Conservation (phyloP, 2,329 filamentous ascomycete species). For the Orbilia blumenaviensis region DNA sequence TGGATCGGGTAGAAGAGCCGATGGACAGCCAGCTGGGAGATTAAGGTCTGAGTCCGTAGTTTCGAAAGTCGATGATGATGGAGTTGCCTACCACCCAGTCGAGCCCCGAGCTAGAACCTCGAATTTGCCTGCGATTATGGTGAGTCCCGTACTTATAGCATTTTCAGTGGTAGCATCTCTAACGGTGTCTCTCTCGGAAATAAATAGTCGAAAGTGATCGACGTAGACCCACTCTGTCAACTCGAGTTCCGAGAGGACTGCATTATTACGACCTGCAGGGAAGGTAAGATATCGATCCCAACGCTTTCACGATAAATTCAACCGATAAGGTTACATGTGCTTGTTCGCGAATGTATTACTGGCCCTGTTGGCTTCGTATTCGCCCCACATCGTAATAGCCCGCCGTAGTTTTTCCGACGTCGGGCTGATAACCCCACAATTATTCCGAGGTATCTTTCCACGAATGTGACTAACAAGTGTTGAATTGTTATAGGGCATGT, state of each 20-base stretch:
- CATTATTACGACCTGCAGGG: constrained; percentile 90
- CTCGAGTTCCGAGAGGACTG: constrained; percentile 91
- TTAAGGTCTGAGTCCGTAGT: constrained; percentile 49
- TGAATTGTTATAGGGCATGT: constrained; percentile 71
- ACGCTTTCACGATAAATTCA: constrained; percentile 14
- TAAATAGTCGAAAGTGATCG: constrained; percentile 77
- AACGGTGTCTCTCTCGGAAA: constrained; percentile 28
- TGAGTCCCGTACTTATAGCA: constrained; percentile 62
- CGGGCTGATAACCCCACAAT: neutral
- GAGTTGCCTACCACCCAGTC: constrained; percentile 75
- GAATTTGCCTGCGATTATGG: constrained; percentile 88
- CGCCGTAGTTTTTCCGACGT: constrained; percentile 21
- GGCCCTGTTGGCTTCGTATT: constrained; percentile 1
- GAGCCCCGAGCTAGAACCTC: constrained; percentile 85
- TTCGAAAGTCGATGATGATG: constrained; percentile 46
- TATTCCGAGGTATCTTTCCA: neutral
- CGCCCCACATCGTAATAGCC: neutral
- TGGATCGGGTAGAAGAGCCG: constrained; percentile 70
- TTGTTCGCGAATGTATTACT: neutral
- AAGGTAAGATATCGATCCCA: constrained; percentile 70
- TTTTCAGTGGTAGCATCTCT: neutral
- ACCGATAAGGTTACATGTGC: constrained; percentile 20
- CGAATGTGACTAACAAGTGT: neutral
- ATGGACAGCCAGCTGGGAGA: constrained; percentile 66
- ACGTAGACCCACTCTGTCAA: constrained; percentile 87